A percentile compares a stretch with the other conserved stretches of the same genome.
These are phyloP conservation scores for Lecanicillium sp. DNA, from an alignment of 2,329 filamentous ascomycete genomes.

Conservation along the genomic window DNA sequence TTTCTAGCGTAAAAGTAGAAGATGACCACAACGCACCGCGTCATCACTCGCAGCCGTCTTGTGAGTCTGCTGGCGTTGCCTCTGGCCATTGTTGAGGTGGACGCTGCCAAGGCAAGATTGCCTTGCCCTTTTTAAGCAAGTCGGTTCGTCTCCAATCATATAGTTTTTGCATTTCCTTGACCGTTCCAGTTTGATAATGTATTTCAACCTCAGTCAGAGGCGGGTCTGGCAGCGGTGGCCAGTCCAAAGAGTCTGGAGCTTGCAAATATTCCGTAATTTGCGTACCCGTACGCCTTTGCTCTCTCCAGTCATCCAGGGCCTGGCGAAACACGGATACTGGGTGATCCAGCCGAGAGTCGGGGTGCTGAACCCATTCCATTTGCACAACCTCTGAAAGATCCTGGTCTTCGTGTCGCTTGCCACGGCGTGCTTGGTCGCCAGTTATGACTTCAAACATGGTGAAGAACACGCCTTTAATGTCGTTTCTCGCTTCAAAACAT, in stretches of 20 bases:
- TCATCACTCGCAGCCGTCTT: too few relatives aligned
- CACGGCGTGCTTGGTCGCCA: conserved; percentile 15
- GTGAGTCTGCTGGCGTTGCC: too few relatives aligned
- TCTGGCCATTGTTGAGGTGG: too few relatives aligned
- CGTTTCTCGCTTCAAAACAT: conserved; percentile 16
- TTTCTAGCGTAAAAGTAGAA: too few relatives aligned
- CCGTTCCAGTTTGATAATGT: background rate
- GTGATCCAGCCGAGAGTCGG: conserved; percentile 19
- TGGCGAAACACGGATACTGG: conserved; percentile 12
- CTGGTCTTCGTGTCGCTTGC: conserved; percentile 15
- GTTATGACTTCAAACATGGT: conserved; percentile 29
- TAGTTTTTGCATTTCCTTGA: conserved; percentile 3
- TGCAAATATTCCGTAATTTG: too few relatives aligned
- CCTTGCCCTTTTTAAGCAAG: too few relatives aligned
- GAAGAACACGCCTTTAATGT: conserved; percentile 26
- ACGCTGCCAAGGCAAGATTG: too few relatives aligned
- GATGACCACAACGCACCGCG: too few relatives aligned
- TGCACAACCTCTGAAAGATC: conserved; percentile 10
- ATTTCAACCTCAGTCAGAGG: background rate
- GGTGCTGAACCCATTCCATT: conserved; percentile 20
- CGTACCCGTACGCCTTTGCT: conserved; percentile 6
- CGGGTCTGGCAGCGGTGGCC: conserved; percentile 10
- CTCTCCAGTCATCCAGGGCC: conserved; percentile 16
- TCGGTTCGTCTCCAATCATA: too few relatives aligned
- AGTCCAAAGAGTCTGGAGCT: conserved; percentile 15